Conservation (phyloP, 306 rosid species). For the Carpinus viminea region DNA sequence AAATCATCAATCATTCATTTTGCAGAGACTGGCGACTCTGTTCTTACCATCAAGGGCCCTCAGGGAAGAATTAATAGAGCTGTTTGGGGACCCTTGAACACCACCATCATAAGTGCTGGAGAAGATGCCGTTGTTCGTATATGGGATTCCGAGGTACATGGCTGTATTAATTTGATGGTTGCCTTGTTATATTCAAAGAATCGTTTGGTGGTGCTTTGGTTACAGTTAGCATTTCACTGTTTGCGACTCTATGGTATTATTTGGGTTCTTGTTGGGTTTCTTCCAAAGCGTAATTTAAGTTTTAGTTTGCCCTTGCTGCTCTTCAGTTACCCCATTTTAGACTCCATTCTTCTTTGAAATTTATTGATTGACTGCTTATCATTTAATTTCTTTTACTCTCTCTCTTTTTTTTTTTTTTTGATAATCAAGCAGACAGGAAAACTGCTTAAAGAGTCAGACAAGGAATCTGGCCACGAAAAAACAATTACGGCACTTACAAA, state of each 20-base stretch:
- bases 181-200: not conserved
- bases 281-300: not conserved
- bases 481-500: constrained; percentile 67
- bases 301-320: not conserved
- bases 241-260: not conserved
- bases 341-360: not conserved
- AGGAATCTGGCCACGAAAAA: constrained; percentile 83
- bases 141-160: constrained; percentile 87
- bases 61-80: constrained; percentile 95
- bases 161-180: not conserved
- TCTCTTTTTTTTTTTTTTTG: constrained; percentile 11
- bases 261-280: not conserved
- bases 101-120: constrained; percentile 81
- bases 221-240: not conserved
- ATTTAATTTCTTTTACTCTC: not conserved
- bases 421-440: constrained; percentile 68
- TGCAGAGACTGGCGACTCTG: constrained; percentile 78
- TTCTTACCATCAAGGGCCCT: constrained; percentile 70
- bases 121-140: constrained; percentile 83
- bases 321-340: not conserved
- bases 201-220: not conserved
- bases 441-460: constrained; percentile 62
- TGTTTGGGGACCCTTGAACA: constrained; percentile 88
- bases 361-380: constrained; percentile 1
- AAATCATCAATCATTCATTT: constrained; percentile 9